Evolutionary conservation across 169 alveolate genomes (phyloP).

Genomic region (Theileria equi): DNA sequence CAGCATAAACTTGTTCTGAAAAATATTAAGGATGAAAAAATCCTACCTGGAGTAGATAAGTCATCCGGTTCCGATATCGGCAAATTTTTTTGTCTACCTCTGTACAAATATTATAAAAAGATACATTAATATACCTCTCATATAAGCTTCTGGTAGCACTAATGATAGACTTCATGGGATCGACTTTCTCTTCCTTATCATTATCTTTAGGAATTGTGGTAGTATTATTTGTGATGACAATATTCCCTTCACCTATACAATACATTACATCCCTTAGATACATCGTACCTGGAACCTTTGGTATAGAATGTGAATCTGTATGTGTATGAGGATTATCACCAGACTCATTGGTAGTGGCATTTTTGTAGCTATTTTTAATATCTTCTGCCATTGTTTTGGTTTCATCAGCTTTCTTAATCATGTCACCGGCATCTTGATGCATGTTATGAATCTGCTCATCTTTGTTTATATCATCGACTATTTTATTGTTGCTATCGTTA

Average conservation of each 20-base stretch:
- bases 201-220: constrained; percentile 4
- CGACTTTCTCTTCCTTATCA: constrained; percentile 30
- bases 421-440: constrained; percentile 10
- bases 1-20: constrained; percentile 41
- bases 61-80: constrained; percentile 60
- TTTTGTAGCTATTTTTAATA: constrained; percentile 1
- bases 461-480: constrained; percentile 13
- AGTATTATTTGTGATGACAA: constrained; percentile 48
- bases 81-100: constrained; percentile 54
- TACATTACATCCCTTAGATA: neutral
- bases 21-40: neutral
- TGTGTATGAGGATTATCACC: too few species aligned
- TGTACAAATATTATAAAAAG: neutral
- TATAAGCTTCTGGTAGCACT: constrained; percentile 43
- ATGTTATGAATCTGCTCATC: constrained; percentile 37
- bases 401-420: constrained; percentile 17
- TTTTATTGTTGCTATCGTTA: constrained; percentile 4
- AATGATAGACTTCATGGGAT: constrained; percentile 45
- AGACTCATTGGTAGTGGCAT: neutral
- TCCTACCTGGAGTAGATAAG: constrained; percentile 35
- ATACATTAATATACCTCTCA: constrained; percentile 31
- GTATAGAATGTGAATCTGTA: constrained; percentile 14
- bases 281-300: constrained; percentile 24
- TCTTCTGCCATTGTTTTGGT: constrained; percentile 16
- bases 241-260: constrained; percentile 25